A percentile compares a stretch with the other conserved stretches of the same genome.
Evolutionary conservation across 1,284 basidiomycete genomes (phyloP).

Genomic region (Athelia sp.): DNA sequence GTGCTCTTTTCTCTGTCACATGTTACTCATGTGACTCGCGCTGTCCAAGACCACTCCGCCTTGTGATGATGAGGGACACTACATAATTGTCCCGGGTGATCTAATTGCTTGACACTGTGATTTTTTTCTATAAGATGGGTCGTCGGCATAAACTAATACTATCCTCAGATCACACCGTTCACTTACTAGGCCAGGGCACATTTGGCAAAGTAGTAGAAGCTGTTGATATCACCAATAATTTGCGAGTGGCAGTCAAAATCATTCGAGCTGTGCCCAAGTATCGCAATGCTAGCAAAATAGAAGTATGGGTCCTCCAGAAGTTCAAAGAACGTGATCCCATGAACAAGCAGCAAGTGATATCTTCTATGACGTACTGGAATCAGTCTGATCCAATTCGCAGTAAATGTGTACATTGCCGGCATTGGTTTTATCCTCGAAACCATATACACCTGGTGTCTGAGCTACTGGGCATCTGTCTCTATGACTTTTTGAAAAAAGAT

Average conservation of each 20-base stretch:
- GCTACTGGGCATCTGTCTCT: constrained; percentile 95
- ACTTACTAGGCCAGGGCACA: constrained; percentile 93
- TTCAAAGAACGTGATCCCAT: constrained; percentile 87
- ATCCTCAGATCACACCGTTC: constrained; percentile 78
- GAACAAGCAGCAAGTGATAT: constrained; percentile 77
- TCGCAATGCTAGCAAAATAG: constrained; percentile 97
- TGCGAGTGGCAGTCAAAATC: constrained; percentile 95
- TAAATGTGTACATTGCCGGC: constrained; percentile 95
- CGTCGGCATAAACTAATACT: constrained; percentile 15
- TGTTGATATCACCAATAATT: constrained; percentile 72
- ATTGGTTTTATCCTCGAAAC: constrained; percentile 96
- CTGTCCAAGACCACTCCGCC: too few species aligned
- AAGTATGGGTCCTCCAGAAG: constrained; percentile 91
- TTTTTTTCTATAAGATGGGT: constrained; percentile 21
- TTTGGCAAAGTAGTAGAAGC: constrained; percentile 99
- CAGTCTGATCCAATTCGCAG: constrained; percentile 35
- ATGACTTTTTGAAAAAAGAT: constrained; percentile 99
- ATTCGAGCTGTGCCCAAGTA: constrained; percentile 97
- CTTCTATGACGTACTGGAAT: constrained; percentile 4
- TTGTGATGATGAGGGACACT: too few species aligned
- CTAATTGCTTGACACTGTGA: too few species aligned
- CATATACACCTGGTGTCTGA: constrained; percentile 98
- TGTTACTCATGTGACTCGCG: too few species aligned
- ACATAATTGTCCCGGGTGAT: too few species aligned
- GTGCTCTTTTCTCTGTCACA: too few species aligned